Conservation (phyloP, 345 rosid species). For the Moricandia arvensis region DNA sequence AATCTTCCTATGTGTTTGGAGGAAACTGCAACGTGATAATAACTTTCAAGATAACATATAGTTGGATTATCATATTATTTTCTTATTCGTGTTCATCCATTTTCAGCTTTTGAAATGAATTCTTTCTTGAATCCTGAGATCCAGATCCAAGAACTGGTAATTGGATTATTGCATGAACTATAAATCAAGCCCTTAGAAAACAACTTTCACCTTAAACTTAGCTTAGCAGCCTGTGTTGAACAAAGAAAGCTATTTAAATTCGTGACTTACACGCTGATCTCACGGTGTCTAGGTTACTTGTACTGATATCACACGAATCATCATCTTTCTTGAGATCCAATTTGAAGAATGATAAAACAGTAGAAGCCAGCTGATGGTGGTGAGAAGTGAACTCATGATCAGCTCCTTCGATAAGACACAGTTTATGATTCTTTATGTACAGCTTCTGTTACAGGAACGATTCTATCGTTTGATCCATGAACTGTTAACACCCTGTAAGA, state of each 20-base stretch:
- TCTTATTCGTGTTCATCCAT: too few species aligned
- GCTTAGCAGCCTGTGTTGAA: not conserved
- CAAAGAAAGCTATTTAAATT: slow-evolving; percentile 15
- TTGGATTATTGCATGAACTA: too few species aligned
- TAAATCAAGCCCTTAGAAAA: too few species aligned
- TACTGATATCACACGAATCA: not conserved
- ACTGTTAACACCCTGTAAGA: slow-evolving; percentile 70
- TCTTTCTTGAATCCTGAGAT: not conserved
- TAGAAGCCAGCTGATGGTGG: slow-evolving; percentile 57
- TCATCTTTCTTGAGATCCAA: slow-evolving; percentile 15
- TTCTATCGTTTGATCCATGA: slow-evolving; percentile 67
- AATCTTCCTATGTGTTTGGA: slow-evolving; percentile 19
- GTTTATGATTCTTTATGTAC: slow-evolving; percentile 60
- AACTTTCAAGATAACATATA: slow-evolving; percentile 24
- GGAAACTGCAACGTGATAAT: slow-evolving; percentile 3
- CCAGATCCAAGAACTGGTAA: not conserved
- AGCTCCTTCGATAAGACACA: slow-evolving; percentile 68
- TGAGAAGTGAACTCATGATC: slow-evolving; percentile 82
- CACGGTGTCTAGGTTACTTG: not conserved
- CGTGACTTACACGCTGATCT: slow-evolving; percentile 20
- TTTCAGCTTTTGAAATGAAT: not conserved
- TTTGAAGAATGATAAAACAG: slow-evolving; percentile 50
- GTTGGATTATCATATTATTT: slow-evolving; percentile 25
- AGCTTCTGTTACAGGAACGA: slow-evolving; percentile 70
- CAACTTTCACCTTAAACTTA: not conserved